Evolutionary conservation across 1,284 basidiomycete species (phyloP).

Genomic region (Ceratobasidium sp.): DNA sequence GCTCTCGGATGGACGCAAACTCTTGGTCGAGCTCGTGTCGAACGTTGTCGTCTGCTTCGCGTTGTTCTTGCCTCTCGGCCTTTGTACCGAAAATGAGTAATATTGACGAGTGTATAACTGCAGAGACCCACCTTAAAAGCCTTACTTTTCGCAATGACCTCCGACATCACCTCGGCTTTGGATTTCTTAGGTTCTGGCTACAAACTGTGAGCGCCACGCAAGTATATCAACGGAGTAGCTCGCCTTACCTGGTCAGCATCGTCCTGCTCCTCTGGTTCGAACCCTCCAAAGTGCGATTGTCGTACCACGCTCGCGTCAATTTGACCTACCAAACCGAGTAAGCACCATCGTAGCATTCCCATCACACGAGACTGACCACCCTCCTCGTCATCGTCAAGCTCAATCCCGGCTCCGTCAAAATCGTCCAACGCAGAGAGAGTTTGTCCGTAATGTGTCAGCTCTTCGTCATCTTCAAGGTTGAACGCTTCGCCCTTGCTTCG

Average conservation of each 20-base stretch:
- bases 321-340: conserved; percentile 61
- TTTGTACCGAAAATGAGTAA: conserved; percentile 54
- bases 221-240: neutral
- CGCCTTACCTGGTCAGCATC: conserved; percentile 61
- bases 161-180: conserved; percentile 97
- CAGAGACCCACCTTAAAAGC: conserved; percentile 77
- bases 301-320: conserved; percentile 74
- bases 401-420: conserved; percentile 82
- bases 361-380: conserved; percentile 61
- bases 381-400: conserved; percentile 76
- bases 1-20: conserved; percentile 81
- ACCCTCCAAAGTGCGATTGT: conserved; percentile 86
- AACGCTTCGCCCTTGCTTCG: conserved; percentile 83
- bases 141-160: conserved; percentile 98
- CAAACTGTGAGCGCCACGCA: neutral
- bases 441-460: conserved; percentile 94
- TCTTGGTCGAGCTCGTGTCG: conserved; percentile 91
- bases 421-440: conserved; percentile 87
- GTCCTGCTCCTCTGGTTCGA: conserved; percentile 73
- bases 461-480: conserved; percentile 89
- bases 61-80: conserved; percentile 88
- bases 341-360: conserved; percentile 52
- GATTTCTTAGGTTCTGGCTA: conserved; percentile 85
- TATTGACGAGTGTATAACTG: neutral
- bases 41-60: conserved; percentile 85